Conservation (phyloP, 164 flowering plant genomes). For the Liquidambar formosana region DNA sequence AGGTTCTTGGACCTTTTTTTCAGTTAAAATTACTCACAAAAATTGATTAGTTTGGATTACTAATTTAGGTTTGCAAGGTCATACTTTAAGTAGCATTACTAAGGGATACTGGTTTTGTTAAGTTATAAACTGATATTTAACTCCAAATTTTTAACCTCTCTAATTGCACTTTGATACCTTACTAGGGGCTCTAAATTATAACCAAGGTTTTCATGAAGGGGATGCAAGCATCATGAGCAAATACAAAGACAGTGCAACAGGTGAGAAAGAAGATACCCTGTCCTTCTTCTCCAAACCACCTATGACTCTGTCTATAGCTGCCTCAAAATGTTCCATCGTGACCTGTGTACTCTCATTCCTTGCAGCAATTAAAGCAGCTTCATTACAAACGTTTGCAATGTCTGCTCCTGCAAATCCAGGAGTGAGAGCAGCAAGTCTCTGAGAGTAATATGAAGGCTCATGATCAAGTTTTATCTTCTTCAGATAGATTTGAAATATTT, state of each 20-base stretch:
- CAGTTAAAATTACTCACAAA: no score
- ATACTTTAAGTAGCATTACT: no score
- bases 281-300: conserved; percentile 93
- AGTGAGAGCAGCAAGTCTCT: conserved; percentile 83
- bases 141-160: not conserved
- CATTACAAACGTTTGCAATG: conserved; percentile 89
- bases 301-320: conserved; percentile 82
- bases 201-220: not conserved
- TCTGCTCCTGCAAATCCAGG: conserved; percentile 98
- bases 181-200: no score
- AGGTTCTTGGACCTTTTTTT: no score
- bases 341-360: conserved; percentile 52
- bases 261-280: conserved; percentile 42
- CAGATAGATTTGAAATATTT: conserved; percentile 71
- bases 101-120: no score
- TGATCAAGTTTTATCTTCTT: conserved; percentile 69
- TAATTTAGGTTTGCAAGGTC: no score
- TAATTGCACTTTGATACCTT: no score
- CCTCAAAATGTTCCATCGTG: conserved; percentile 77
- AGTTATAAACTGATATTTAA: not conserved
- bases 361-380: conserved; percentile 90
- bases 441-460: conserved; percentile 67
- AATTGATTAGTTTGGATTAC: no score
- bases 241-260: not conserved
- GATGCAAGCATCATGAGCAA: not conserved